phyloP scores from a whole-genome alignment of 352 stramenopile genomes.

The Globisporangium irregulare region DNA sequence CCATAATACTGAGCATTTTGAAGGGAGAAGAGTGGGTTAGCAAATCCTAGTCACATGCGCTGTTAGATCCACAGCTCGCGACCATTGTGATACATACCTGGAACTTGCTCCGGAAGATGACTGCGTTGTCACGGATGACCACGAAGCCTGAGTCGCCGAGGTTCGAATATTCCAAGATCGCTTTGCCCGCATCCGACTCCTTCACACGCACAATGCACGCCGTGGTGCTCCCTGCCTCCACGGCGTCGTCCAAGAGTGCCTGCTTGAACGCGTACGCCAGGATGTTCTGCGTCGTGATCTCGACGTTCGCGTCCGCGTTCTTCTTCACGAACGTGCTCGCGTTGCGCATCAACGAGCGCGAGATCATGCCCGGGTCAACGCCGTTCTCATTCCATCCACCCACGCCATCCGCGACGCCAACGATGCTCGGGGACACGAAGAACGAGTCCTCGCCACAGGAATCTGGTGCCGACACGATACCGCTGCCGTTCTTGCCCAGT shows the following conservation, averaged over 20 bases:
- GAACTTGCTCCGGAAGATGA: slow-evolving; percentile 77
- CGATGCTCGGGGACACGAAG: slow-evolving; percentile 57
- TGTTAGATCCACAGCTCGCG: not conserved
- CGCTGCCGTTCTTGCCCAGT: slow-evolving; percentile 41
- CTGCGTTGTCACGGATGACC: slow-evolving; percentile 55
- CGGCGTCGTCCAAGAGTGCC: slow-evolving; percentile 53
- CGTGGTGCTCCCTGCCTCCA: slow-evolving; percentile 77
- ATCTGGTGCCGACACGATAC: slow-evolving; percentile 44
- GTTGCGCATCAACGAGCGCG: slow-evolving; percentile 72
- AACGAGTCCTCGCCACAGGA: slow-evolving; percentile 75
- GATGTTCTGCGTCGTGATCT: slow-evolving; percentile 50
- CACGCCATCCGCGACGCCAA: slow-evolving; percentile 73
- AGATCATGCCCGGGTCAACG: slow-evolving; percentile 76
- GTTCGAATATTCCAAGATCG: slow-evolving; percentile 77
- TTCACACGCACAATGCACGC: slow-evolving; percentile 73
- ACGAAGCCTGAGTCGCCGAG: slow-evolving; percentile 76
- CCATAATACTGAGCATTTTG: slow-evolving; percentile 48
- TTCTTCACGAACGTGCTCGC: slow-evolving; percentile 43
- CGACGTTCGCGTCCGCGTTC: slow-evolving; percentile 25
- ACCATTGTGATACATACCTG: slow-evolving; percentile 28
- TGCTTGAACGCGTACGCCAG: slow-evolving; percentile 58
- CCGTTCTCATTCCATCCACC: slow-evolving; percentile 82
- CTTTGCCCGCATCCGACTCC: slow-evolving; percentile 34
- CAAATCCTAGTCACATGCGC: not conserved
- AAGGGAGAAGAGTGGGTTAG: slow-evolving; percentile 2